A percentile compares a stretch with the other conserved stretches of the same genome.
phyloP scores from a whole-genome alignment of 495 filamentous ascomycete species.

The Trypethelium eluteriae region DNA sequence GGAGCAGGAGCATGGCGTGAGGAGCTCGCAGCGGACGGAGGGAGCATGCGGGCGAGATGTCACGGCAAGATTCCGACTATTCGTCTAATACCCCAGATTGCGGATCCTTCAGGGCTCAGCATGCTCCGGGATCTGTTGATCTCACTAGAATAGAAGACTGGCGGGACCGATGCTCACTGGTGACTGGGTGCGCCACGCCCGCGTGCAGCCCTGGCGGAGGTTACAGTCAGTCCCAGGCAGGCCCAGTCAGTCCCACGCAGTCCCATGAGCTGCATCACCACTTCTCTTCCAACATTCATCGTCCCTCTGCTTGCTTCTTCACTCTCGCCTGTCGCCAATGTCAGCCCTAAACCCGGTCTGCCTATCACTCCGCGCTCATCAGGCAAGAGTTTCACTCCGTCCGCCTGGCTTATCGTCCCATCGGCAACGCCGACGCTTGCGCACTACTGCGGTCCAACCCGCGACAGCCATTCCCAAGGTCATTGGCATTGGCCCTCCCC shows the following conservation, averaged over 20 bases:
- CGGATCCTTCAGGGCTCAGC: no score
- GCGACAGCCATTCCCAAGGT: constrained; percentile 57
- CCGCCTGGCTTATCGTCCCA: neutral
- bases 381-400: neutral
- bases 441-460: constrained; percentile 43
- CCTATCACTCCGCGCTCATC: neutral
- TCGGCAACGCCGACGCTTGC: constrained; percentile 36
- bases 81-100: constrained; percentile 1
- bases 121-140: neutral
- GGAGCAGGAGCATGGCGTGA: constrained; percentile 7
- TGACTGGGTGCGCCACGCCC: no score
- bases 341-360: neutral
- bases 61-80: neutral
- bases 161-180: neutral
- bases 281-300: neutral
- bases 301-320: neutral
- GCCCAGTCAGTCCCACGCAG: no score
- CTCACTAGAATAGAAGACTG: neutral
- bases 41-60: constrained; percentile 8
- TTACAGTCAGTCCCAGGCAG: no score
- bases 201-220: no score
- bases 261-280: no score
- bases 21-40: constrained; percentile 9
- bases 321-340: neutral
- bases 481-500: constrained; percentile 78